These are phyloP conservation scores for Tanacetum coccineum DNA, from an alignment of 129 eudicot genomes.

Conservation along the genomic window DNA sequence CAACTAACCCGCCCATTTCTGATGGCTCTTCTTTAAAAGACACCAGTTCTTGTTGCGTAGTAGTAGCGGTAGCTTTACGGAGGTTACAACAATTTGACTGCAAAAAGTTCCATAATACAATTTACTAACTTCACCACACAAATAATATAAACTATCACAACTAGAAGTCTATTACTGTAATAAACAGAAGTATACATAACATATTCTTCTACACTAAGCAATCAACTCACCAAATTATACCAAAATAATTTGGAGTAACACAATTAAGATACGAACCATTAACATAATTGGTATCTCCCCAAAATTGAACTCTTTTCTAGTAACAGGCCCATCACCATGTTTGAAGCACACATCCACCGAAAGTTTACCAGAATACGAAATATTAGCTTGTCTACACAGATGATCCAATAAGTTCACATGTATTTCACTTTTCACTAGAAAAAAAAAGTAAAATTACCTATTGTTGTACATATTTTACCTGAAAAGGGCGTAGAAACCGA, in stretches of 20 bases:
- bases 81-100: constrained; percentile 72
- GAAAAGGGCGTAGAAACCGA: constrained; percentile 46
- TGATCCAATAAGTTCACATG: constrained; percentile 3
- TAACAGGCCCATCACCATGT: constrained; percentile 46
- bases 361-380: constrained; percentile 68
- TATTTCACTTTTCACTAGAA: background rate
- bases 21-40: constrained; percentile 67
- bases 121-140: background rate
- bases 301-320: constrained; percentile 50
- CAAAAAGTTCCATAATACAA: constrained; percentile 24
- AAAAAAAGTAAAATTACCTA: background rate
- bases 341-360: constrained; percentile 54
- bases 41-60: constrained; percentile 45
- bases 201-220: too few species aligned
- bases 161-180: too few species aligned
- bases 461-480: constrained; percentile 33
- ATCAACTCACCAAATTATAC: background rate
- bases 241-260: background rate
- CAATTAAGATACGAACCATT: constrained; percentile 35
- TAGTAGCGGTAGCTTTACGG: constrained; percentile 51
- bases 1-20: constrained; percentile 96
- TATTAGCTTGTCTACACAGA: constrained; percentile 74
- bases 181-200: too few species aligned
- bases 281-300: constrained; percentile 91
- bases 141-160: too few species aligned